Base-by-base conservation (phyloP, 2,329 filamentous ascomycete genomes). In the Microdochium trichocladiopsis region DNA sequence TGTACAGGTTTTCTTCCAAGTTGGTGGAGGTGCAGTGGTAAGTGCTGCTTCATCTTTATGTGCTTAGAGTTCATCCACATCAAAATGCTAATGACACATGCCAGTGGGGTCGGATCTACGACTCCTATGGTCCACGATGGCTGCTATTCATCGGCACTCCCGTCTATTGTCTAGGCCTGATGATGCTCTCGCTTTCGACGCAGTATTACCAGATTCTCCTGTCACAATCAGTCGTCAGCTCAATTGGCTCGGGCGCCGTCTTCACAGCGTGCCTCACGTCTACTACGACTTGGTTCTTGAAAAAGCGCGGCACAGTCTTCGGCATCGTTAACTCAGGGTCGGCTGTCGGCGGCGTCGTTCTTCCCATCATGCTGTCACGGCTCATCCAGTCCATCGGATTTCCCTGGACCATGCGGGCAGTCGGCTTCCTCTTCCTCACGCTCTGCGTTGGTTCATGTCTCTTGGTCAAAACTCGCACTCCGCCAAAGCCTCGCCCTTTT, bases 301-400 rank as follows among this genome's bases (percentile, higher is more conserved):
- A 67, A 51, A 69, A 67, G 47, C 71, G 77, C 3, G 76, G 28
- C 14, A 8, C 28, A 31, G 77, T 76, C 2, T 67, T 77, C 8
- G 78, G 76, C 3, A 62, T 80, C 51, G 67, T 70, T 53, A 72
- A 74, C 1, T 68, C 73, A 2, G 78, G 78, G 4, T 75, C 73
- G 2, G 76, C 72, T 5, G 56, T 80, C 2, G 78, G 78, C 10
- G 78, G 78, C 23, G 63, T 70, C 48, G 72, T 79, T 1, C 80
- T 87, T 54, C 65, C 86, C 50, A 81, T 87, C 54, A 71, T 87
- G 37, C 72, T 70, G 25, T 65, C 82, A 55, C 69, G 83, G 51
- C 64, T 75, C 33, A 72, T 83, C 54, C 69, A 73, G 21, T 70
- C 71, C 54, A 51, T 71, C 54, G 70, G 70, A 47, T 73, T 72